Evolutionary conservation across 2,329 filamentous ascomycete genomes (phyloP), one percentile per base, ranked within the genome.

Genomic region (Fusarium sambucinum): DNA sequence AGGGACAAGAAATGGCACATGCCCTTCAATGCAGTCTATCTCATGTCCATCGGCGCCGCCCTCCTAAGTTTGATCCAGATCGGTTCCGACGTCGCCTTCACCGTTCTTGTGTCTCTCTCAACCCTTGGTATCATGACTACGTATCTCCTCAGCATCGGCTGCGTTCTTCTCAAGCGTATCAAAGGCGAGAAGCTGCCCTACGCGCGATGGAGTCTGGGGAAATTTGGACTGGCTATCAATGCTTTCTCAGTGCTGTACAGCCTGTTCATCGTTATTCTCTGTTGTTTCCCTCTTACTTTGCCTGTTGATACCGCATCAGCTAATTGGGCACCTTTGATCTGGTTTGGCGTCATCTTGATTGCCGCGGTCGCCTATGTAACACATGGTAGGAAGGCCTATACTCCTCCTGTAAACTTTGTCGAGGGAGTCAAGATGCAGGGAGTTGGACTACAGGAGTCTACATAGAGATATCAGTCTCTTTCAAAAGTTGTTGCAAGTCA

Each of bases 1-100:
- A 66, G 63, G 63, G 63, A 66, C 16, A 66, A 33, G 56, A 66
- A 63, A 13, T 66, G 63, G 63, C 63, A 66, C 17, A 63, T 66
- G 57, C 63, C 63, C 1, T 66, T 66, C 19, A 50, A 58, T 21
- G 63, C 63, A 2, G 63, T 66, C 2, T 66, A 66, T 12, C 63
- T 66, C 6, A 63, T 66, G 57, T 66, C 63, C 3, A 41, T 66
- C 1, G 63, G 63, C 5, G 63, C 63, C 11, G 63, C 63, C 12
- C 63, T 66, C 0, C 51, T 66, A 0, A 54, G 41, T 14, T 51
- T 66, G 3, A 66, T 66, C 9, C 63, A 66, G 4, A 67, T 66
- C 1, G 63, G 63, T 1, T 66, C 63, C 13, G 47, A 59, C 5
- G 57, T 66, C 3, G 63, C 62, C 4, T 66, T 66, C n/a, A 67